Evolutionary conservation across 106 monocot genomes (phyloP).

Genomic region (Narthecium ossifragum): DNA sequence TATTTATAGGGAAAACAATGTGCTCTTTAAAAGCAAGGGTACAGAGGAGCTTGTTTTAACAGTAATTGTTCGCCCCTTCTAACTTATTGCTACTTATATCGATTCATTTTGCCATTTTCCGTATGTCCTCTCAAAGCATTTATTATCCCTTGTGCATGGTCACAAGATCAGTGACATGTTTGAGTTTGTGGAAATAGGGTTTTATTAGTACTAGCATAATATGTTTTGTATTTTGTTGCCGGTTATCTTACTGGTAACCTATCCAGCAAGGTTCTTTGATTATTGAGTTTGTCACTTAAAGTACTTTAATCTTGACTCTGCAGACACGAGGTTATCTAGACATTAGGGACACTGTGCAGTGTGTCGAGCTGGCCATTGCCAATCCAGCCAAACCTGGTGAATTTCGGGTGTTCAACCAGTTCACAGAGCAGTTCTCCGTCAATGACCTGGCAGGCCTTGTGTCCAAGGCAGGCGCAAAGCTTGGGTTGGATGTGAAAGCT

Average conservation of each 20-base stretch:
- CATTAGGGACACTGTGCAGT: conserved; percentile 94
- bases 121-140: no score
- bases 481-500: conserved; percentile 75
- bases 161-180: neutral
- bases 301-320: conserved; percentile 3
- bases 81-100: no score
- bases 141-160: neutral
- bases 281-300: no score
- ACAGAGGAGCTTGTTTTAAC: no score
- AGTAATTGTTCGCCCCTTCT: no score
- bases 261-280: no score
- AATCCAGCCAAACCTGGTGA: conserved; percentile 86
- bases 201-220: neutral
- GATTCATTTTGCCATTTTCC: no score
- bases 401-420: conserved; percentile 97
- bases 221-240: neutral
- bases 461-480: conserved; percentile 66
- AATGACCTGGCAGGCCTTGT: conserved; percentile 76
- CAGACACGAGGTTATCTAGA: conserved; percentile 95
- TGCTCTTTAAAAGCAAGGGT: no score
- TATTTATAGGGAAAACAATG: no score
- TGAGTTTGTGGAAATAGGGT: neutral
- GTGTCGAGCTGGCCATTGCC: conserved; percentile 89
- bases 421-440: conserved; percentile 92
- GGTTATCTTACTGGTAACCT: no score